Base-by-base conservation (phyloP, 768 basidiomycete genomes). In the Ramaria sp. region DNA sequence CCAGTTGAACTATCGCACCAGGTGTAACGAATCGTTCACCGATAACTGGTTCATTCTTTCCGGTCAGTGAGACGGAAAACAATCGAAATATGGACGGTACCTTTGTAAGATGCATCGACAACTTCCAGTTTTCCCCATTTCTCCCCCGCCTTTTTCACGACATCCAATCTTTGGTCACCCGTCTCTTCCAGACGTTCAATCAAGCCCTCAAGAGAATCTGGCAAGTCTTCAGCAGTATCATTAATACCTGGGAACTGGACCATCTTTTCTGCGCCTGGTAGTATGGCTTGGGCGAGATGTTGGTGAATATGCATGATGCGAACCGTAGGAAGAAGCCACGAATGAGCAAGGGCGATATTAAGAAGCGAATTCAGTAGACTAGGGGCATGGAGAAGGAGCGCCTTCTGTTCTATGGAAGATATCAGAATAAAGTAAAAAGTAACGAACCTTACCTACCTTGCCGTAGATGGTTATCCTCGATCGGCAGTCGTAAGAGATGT, bases 1-100 rank as follows among this genome's bases (percentile, higher is more conserved):
- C 75, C 41, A 97, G 79, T 65, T 84, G 86, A 24, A 96, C 89
- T 60, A 97, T 86, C 0, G 95, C 83, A 1, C 87, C 86, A 0
- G 95, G 93, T 0, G 89, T 87, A 37, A 98, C 81, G 34, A 86
- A 70, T 15, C 84, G 84, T 70, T 99, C 96, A 54, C 90, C 95
- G 59, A 91, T 88, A 53, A 99, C 93, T 92, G 57, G 7, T 43
- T 38, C 13, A 43, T 64, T 52, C 27, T 41, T 47, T 41, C 7
- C n/a, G 17, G 42, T 53, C 12, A 22, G 38, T 4, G 17, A 46
- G 38, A 10, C 31, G 19, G 30, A 41, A 2, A 20, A 59, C 47
- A 39, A n/a, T 13, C 30, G 57, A 15, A 48, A 31, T 10, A 5
- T 15, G 17, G 34, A 19, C 60, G 75, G 37, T 52, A 91, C 92